phyloP scores from a whole-genome alignment of 345 rosid species.

The Corchorus capsularis region DNA sequence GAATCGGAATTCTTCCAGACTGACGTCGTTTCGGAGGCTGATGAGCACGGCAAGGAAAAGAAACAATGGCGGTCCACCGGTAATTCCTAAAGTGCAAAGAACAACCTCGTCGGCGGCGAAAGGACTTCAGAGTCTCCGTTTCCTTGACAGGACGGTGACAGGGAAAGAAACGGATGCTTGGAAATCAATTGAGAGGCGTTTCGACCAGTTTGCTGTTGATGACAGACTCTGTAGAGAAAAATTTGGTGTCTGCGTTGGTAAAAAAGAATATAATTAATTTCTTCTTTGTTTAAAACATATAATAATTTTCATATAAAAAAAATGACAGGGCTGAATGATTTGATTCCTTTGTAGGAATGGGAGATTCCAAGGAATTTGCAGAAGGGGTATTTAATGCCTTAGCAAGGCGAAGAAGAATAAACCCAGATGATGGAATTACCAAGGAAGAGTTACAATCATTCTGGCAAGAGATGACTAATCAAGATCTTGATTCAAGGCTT shows the following conservation, averaged over 20 bases:
- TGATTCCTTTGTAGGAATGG: conserved; percentile 59
- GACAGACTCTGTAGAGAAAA: conserved; percentile 63
- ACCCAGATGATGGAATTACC: conserved; percentile 56
- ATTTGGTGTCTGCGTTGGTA: conserved; percentile 84
- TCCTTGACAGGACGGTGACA: conserved; percentile 70
- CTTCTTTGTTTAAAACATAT: background rate
- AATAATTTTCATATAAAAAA: background rate
- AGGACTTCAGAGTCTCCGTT: conserved; percentile 79
- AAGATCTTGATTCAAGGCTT: conserved; percentile 79
- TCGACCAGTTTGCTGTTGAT: conserved; percentile 58
- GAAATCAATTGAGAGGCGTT: conserved; percentile 77
- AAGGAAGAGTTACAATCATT: conserved; percentile 63
- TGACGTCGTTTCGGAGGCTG: conserved; percentile 38
- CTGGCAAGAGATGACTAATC: conserved; percentile 87
- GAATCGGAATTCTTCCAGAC: conserved; percentile 24
- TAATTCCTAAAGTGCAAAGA: conserved; percentile 41
- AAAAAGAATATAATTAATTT: background rate
- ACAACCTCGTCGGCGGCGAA: conserved; percentile 64
- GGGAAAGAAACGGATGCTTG: conserved; percentile 85
- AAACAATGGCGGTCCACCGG: conserved; percentile 31
- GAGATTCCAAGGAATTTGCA: conserved; percentile 85
- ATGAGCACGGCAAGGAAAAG: conserved; percentile 49
- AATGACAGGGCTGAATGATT: background rate
- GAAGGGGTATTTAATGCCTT: conserved; percentile 75
- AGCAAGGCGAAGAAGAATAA: conserved; percentile 64